phyloP scores from a whole-genome alignment of 139 green algal species.

The Klebsormidium nitens region DNA sequence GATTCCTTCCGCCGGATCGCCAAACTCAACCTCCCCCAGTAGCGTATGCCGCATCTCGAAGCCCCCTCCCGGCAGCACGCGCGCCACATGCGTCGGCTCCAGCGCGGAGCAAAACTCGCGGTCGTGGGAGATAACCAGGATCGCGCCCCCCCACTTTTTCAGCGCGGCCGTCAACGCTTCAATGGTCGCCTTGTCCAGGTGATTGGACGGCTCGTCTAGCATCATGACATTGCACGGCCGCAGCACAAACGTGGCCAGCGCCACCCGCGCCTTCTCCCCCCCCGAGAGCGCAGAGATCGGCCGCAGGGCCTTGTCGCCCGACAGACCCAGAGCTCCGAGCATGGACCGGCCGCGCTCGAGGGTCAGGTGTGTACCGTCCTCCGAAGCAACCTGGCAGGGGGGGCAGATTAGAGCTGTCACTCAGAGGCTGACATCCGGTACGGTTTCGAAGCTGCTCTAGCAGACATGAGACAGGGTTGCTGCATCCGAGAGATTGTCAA shows the following conservation, averaged over 20 bases:
- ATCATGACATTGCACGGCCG: constrained; percentile 63
- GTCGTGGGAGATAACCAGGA: constrained; percentile 41
- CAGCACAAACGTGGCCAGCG: constrained; percentile 60
- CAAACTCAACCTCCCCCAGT: not conserved
- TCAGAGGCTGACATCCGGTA: constrained; percentile 17
- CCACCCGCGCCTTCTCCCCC: constrained; percentile 60
- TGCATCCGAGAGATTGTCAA: too few relatives aligned
- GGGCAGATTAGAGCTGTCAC: not conserved
- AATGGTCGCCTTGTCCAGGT: constrained; percentile 64
- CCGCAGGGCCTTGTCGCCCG: constrained; percentile 50
- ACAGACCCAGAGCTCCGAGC: constrained; percentile 65
- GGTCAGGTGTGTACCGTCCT: constrained; percentile 51
- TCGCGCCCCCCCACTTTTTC: constrained; percentile 4
- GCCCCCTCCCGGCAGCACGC: constrained; percentile 10
- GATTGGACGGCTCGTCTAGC: constrained; percentile 72
- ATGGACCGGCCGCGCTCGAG: constrained; percentile 43
- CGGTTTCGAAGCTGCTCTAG: too few relatives aligned
- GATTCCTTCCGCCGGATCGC: not conserved
- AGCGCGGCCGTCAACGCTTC: constrained; percentile 47
- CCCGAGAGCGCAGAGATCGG: constrained; percentile 43
- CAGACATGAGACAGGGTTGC: too few relatives aligned
- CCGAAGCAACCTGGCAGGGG: constrained; percentile 27
- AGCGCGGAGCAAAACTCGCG: constrained; percentile 36
- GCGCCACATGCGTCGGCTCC: constrained; percentile 38
- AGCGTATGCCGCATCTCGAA: not conserved